Conservation (phyloP, 495 filamentous ascomycete genomes). For the Xylaria palmicola region DNA sequence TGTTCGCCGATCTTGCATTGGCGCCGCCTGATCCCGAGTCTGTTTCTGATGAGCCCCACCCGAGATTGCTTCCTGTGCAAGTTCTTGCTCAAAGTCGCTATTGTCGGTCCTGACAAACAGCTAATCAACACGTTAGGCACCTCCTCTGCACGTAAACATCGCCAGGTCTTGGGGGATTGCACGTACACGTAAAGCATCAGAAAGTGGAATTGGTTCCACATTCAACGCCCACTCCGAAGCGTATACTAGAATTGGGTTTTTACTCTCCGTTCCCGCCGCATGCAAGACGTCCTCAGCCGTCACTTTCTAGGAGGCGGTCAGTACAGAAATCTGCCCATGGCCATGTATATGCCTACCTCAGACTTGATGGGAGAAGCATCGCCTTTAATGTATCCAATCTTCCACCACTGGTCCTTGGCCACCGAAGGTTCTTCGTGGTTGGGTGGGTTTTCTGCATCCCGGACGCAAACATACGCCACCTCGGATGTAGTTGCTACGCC, state of each 20-base stretch:
- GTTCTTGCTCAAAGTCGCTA: slow-evolving; percentile 42
- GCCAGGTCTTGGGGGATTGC: background rate
- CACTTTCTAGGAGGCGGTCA: slow-evolving; percentile 26
- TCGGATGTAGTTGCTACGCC: slow-evolving; percentile 39
- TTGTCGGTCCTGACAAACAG: slow-evolving; percentile 47
- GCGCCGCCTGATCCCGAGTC: slow-evolving; percentile 9
- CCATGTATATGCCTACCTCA: slow-evolving; percentile 29
- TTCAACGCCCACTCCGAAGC: slow-evolving; percentile 42
- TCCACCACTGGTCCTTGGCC: slow-evolving; percentile 44
- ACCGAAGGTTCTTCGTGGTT: slow-evolving; percentile 15
- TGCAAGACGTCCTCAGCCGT: slow-evolving; percentile 32
- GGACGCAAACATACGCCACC: slow-evolving; percentile 38
- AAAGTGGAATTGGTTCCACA: slow-evolving; percentile 31
- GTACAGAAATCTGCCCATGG: background rate
- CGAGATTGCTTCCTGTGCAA: slow-evolving; percentile 27
- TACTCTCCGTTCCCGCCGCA: slow-evolving; percentile 33
- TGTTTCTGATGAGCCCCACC: background rate
- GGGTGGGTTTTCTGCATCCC: slow-evolving; percentile 22
- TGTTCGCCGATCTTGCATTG: background rate
- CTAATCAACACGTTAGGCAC: slow-evolving; percentile 13
- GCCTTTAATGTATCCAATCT: slow-evolving; percentile 29
- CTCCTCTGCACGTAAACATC: background rate
- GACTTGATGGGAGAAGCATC: slow-evolving; percentile 31
- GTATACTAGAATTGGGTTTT: slow-evolving; percentile 41
- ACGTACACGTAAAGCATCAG: slow-evolving; percentile 36